Conservation (phyloP, 78 protist genomes). For the Guillardia theta region DNA sequence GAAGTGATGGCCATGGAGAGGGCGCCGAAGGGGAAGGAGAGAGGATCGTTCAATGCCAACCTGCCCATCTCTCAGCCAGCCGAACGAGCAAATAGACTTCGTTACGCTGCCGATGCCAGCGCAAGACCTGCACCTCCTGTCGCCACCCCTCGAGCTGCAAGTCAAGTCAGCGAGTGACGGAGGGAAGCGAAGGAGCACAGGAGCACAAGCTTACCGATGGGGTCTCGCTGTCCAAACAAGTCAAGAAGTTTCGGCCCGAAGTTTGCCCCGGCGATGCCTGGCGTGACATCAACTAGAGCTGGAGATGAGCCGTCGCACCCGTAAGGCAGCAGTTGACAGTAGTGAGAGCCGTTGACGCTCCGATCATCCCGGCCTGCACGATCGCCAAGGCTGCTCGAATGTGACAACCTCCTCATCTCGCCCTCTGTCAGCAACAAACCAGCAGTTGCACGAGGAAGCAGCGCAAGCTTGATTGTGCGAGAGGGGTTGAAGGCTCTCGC, state of each 20-base stretch:
- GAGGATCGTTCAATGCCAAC: neutral
- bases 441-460: neutral
- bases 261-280: constrained; percentile 8
- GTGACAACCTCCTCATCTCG: no score
- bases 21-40: constrained; percentile 21
- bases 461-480: neutral
- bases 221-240: neutral
- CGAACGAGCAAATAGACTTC: no score
- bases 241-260: neutral
- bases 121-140: neutral
- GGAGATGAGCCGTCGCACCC: no score
- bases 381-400: neutral
- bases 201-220: neutral
- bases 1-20: constrained; percentile 9
- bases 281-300: no score
- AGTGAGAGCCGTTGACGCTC: neutral
- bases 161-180: no score
- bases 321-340: constrained; percentile 4
- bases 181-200: neutral
- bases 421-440: neutral
- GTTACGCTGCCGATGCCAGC: neutral
- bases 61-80: no score
- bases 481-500: neutral
- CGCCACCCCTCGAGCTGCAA: neutral
- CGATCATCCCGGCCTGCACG: constrained; percentile 36